Evolutionary conservation across 768 basidiomycete species (phyloP).

Genomic region (Gautieria morchelliformis): DNA sequence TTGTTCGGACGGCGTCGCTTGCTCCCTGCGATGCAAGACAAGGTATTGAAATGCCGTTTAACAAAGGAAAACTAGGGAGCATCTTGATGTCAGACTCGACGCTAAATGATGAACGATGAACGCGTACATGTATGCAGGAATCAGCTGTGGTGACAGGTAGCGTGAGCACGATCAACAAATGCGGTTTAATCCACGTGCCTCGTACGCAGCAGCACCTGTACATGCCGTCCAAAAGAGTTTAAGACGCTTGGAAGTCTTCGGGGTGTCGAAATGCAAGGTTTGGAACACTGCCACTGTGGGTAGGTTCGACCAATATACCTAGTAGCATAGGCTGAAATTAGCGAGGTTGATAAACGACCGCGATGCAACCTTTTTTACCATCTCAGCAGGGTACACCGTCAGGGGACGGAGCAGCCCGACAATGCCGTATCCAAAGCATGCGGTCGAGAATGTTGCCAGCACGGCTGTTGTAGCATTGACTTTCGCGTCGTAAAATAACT

Average conservation of each 20-base stretch:
- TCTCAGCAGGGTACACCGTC: conserved; percentile 52
- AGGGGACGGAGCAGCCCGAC: conserved; percentile 50
- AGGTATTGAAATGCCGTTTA: conserved; percentile 18
- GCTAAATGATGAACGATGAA: neutral
- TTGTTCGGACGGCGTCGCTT: conserved; percentile 37
- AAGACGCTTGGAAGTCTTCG: conserved; percentile 10
- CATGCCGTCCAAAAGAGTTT: conserved; percentile 18
- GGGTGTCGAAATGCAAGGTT: conserved; percentile 16
- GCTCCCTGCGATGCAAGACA: conserved; percentile 42
- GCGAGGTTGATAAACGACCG: neutral
- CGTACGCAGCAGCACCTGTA: conserved; percentile 11
- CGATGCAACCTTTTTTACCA: conserved; percentile 22
- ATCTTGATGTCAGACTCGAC: neutral
- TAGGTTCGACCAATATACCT: conserved; percentile 44
- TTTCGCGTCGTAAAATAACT: conserved; percentile 53
- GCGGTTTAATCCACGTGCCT: neutral
- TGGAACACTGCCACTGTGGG: conserved; percentile 54
- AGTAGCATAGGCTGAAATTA: neutral
- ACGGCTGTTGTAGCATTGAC: conserved; percentile 46
- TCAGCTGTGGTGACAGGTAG: neutral
- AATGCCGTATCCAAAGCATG: conserved; percentile 40
- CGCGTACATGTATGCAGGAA: conserved; percentile 19
- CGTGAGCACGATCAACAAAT: neutral
- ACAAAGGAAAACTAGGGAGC: conserved; percentile 14
- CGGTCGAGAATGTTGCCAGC: conserved; percentile 33